These are phyloP conservation scores for Filobasidium uniguttulatum DNA, from an alignment of 1,284 basidiomycete genomes.

Conservation along the genomic window DNA sequence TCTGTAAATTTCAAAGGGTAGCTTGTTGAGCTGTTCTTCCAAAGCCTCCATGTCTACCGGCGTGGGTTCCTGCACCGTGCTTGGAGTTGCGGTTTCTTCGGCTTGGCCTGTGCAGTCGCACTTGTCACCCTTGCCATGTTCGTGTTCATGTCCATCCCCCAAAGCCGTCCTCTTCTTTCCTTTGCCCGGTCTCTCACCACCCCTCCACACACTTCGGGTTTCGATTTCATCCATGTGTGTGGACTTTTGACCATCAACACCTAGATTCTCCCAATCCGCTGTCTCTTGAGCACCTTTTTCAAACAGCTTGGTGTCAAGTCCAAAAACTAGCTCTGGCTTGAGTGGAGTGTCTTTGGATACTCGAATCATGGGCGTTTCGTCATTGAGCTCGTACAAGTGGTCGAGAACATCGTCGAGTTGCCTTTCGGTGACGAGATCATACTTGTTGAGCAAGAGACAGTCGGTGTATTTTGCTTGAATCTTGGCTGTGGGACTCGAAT, in stretches of 20 bases:
- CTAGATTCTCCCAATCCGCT: slow-evolving; percentile 20
- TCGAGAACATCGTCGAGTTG: slow-evolving; percentile 67
- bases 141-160: slow-evolving; percentile 27
- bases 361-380: slow-evolving; percentile 66
- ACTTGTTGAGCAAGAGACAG: slow-evolving; percentile 77
- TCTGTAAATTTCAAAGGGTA: slow-evolving; percentile 42
- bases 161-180: slow-evolving; percentile 10
- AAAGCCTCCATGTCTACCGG: slow-evolving; percentile 44
- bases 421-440: slow-evolving; percentile 60
- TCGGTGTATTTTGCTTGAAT: slow-evolving; percentile 92
- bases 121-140: slow-evolving; percentile 14
- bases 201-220: slow-evolving; percentile 50
- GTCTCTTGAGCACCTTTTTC: slow-evolving; percentile 30
- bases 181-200: slow-evolving; percentile 26
- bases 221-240: slow-evolving; percentile 67
- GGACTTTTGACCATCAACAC: slow-evolving; percentile 1
- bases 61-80: neutral
- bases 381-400: slow-evolving; percentile 75
- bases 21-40: slow-evolving; percentile 48
- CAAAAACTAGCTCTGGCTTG: slow-evolving; percentile 61
- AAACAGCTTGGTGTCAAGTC: slow-evolving; percentile 66
- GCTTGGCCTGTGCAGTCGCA: slow-evolving; percentile 9
- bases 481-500: slow-evolving; percentile 69
- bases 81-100: neutral
- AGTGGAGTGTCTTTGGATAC: slow-evolving; percentile 32